phyloP scores from a whole-genome alignment of 305 asterid genomes.

The Euphrasia arctica region DNA sequence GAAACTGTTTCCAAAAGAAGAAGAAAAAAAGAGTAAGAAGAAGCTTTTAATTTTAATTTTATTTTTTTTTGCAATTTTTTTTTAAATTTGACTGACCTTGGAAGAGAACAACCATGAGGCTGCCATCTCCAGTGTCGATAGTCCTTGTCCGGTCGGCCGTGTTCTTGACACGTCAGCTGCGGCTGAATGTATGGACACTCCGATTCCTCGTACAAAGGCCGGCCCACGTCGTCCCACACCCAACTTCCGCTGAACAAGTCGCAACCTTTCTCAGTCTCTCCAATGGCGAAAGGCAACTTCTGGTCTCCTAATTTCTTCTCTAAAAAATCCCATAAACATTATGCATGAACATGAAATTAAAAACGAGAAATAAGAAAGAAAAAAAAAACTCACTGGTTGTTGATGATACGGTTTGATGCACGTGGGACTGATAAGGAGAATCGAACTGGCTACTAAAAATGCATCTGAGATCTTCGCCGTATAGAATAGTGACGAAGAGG shows the following conservation, averaged over 20 bases:
- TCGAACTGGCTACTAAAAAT: constrained; percentile 45
- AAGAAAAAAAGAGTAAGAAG: not conserved
- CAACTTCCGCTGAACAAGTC: constrained; percentile 70
- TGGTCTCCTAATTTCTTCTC: constrained; percentile 47
- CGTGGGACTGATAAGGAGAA: constrained; percentile 24
- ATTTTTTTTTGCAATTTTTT: too few species aligned
- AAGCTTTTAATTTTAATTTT: too few species aligned
- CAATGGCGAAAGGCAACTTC: constrained; percentile 44
- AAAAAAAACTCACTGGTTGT: constrained; percentile 32
- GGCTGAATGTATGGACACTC: constrained; percentile 83
- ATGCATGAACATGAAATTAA: not conserved
- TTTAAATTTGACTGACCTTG: constrained; percentile 38
- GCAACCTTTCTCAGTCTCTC: constrained; percentile 45
- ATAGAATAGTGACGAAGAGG: constrained; percentile 60
- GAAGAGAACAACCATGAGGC: constrained; percentile 68
- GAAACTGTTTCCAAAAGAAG: constrained; percentile 39
- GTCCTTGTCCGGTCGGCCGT: constrained; percentile 71
- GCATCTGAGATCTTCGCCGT: constrained; percentile 70
- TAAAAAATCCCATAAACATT: constrained; percentile 16
- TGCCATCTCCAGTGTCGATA: constrained; percentile 92
- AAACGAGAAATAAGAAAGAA: not conserved
- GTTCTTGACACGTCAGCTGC: constrained; percentile 76
- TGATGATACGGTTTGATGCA: constrained; percentile 35
- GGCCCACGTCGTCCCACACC: constrained; percentile 54
- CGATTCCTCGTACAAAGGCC: constrained; percentile 64